A percentile compares a stretch with the other conserved stretches of the same genome.
These are phyloP conservation scores for Haplosporangium gracile DNA, from an alignment of 192 early-diverging fungal genomes.

Conservation along the genomic window DNA sequence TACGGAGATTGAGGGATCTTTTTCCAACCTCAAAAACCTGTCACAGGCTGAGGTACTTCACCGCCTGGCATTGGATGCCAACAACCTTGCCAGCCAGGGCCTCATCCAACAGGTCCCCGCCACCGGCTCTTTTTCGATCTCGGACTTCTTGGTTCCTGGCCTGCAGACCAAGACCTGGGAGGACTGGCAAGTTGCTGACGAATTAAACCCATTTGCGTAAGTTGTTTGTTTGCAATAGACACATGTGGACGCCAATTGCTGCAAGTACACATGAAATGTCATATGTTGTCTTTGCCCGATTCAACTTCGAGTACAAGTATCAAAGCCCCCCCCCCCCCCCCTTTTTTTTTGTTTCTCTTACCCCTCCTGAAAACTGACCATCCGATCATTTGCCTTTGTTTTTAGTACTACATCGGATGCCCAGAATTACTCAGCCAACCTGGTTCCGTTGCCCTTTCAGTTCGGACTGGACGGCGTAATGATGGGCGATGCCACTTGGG, in stretches of 20 bases:
- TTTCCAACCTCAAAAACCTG: constrained; percentile 22
- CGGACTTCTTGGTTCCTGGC: constrained; percentile 48
- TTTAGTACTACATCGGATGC: constrained; percentile 10
- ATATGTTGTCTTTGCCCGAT: not conserved
- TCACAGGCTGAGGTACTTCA: constrained; percentile 23
- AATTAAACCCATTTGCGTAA: constrained; percentile 44
- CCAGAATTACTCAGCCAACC: constrained; percentile 25
- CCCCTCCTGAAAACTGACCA: not conserved
- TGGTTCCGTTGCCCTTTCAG: constrained; percentile 28
- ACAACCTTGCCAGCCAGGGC: constrained; percentile 13
- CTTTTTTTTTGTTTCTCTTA: not conserved
- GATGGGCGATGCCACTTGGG: constrained; percentile 21
- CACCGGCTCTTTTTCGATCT: constrained; percentile 43
- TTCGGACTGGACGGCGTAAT: constrained; percentile 33
- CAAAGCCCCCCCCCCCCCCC: no score
- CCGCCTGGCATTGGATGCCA: constrained; percentile 27
- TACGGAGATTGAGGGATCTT: constrained; percentile 12
- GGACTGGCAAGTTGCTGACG: constrained; percentile 52
- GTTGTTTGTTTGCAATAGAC: not conserved
- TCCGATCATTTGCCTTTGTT: no score
- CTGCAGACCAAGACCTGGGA: constrained; percentile 52
- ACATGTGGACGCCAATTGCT: not conserved
- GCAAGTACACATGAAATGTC: not conserved
- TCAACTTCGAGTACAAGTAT: not conserved
- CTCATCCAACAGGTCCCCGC: not conserved